phyloP scores from a whole-genome alignment of 441 rosid genomes.

The Aleurites moluccanus region DNA sequence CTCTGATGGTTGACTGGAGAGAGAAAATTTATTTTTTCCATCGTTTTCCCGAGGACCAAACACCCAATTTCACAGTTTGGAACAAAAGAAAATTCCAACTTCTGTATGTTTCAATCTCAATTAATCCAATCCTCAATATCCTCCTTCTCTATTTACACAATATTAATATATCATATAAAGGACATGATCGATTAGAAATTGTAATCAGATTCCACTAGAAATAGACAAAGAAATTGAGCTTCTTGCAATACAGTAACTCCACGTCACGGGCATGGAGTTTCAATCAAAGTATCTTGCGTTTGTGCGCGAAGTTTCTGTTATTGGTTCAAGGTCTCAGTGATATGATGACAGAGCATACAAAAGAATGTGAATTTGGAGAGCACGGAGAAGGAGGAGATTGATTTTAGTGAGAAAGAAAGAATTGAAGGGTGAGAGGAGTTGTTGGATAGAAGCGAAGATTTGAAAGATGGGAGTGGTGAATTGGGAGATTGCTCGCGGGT shows the following conservation, averaged over 20 bases:
- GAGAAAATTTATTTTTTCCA: no score
- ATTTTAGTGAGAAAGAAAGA: no score
- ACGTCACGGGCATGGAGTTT: constrained; percentile 68
- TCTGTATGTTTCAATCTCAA: no score
- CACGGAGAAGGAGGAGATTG: constrained; percentile 31
- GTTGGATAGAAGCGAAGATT: constrained; percentile 28
- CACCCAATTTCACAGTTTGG: constrained; percentile 1
- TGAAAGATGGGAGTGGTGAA: constrained; percentile 38
- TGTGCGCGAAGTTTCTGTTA: constrained; percentile 76
- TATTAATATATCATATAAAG: no score
- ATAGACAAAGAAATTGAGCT: constrained; percentile 79
- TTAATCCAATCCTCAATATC: no score
- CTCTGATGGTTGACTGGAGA: no score
- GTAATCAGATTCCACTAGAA: not conserved
- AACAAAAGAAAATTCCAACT: no score
- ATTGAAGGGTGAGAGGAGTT: constrained; percentile 32
- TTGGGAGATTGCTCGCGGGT: constrained; percentile 44
- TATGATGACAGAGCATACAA: constrained; percentile 39
- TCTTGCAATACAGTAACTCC: constrained; percentile 51
- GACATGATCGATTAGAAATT: not conserved
- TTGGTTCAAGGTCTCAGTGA: constrained; percentile 66
- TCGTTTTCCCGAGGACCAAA: not conserved
- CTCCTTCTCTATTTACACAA: no score
- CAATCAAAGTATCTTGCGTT: constrained; percentile 54
- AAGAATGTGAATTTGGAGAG: constrained; percentile 39